Conservation (phyloP, 2,329 filamentous ascomycete genomes). For the Phaeoacremonium minimum region DNA sequence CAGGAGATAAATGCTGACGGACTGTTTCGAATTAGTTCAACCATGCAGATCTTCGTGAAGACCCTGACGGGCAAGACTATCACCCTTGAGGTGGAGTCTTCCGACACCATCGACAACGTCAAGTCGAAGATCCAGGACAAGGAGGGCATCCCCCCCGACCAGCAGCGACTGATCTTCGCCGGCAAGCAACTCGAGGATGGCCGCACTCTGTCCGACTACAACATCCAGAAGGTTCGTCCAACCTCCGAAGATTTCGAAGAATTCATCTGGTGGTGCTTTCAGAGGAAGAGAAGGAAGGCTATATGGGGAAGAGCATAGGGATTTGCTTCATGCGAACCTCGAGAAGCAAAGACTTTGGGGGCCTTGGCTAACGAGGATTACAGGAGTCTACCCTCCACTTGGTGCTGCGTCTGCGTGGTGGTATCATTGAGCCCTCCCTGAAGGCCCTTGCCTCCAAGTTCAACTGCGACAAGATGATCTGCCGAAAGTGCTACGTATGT, state of each 20-base stretch:
- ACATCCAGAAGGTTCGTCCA: slow-evolving; percentile 89
- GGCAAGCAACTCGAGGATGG: slow-evolving; percentile 99
- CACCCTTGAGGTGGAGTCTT: slow-evolving; percentile 98
- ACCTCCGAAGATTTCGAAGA: slow-evolving; percentile 2
- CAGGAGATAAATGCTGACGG: too few species aligned
- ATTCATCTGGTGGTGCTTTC: too few species aligned
- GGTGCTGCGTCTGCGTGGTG: slow-evolving; percentile 97
- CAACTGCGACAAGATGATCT: slow-evolving; percentile 99
- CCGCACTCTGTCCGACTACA: slow-evolving; percentile 95
- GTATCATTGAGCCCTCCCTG: slow-evolving; percentile 98
- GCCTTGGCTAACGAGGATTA: slow-evolving; percentile 13
- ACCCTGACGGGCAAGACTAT: slow-evolving; percentile 99
- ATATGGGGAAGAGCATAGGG: too few species aligned
- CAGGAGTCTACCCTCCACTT: slow-evolving; percentile 97
- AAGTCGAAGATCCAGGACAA: slow-evolving; percentile 99
- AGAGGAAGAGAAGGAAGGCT: slow-evolving; percentile 3
- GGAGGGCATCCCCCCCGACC: slow-evolving; percentile 97
- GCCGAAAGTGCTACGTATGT: slow-evolving; percentile 99
- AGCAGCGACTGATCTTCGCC: slow-evolving; percentile 98
- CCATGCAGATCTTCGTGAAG: slow-evolving; percentile 85
- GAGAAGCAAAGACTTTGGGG: too few species aligned
- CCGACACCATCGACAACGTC: slow-evolving; percentile 99
- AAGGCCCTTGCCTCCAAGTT: slow-evolving; percentile 99
- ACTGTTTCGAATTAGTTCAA: too few species aligned
- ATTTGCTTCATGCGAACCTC: too few species aligned